Percentiles rank a stretch among this genome's conserved stretches.
Evolutionary conservation across 495 filamentous ascomycete species (phyloP).

Genomic region (Acidiella bohemica): DNA sequence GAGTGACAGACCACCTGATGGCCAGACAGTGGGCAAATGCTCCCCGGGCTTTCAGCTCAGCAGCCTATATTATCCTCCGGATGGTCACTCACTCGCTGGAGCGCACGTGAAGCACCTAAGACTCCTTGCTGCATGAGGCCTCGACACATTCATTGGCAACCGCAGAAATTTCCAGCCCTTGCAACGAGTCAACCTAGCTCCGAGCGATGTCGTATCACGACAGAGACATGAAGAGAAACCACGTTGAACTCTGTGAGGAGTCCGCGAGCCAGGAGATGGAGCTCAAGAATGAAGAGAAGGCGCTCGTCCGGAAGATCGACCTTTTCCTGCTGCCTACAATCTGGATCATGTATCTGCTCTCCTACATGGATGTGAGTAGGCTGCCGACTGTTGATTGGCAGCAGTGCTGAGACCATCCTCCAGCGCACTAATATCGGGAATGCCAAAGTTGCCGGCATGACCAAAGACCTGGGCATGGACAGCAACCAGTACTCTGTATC

Average conservation of each 20-base stretch:
- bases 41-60: too few relatives aligned
- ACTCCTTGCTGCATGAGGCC: too few relatives aligned
- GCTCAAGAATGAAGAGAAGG: constrained; percentile 13
- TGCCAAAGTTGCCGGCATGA: constrained; percentile 21
- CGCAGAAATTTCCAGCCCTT: too few relatives aligned
- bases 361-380: constrained; percentile 16
- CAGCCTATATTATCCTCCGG: too few relatives aligned
- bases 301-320: constrained; percentile 20
- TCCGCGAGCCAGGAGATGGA: background rate
- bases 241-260: constrained; percentile 9
- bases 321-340: constrained; percentile 21
- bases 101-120: too few relatives aligned
- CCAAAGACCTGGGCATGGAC: constrained; percentile 13
- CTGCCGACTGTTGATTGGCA: background rate
- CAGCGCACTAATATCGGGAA: constrained; percentile 21
- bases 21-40: too few relatives aligned
- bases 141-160: too few relatives aligned
- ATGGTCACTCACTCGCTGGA: too few relatives aligned
- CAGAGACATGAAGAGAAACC: constrained; percentile 1
- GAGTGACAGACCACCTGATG: too few relatives aligned
- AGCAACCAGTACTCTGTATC: constrained; percentile 15
- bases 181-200: too few relatives aligned
- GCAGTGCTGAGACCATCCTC: background rate
- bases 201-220: too few relatives aligned
- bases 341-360: constrained; percentile 20